Percentiles rank a stretch among this genome's conserved stretches.
Evolutionary conservation across 129 eudicot genomes (phyloP).

Genomic region (Solidago caesia): DNA sequence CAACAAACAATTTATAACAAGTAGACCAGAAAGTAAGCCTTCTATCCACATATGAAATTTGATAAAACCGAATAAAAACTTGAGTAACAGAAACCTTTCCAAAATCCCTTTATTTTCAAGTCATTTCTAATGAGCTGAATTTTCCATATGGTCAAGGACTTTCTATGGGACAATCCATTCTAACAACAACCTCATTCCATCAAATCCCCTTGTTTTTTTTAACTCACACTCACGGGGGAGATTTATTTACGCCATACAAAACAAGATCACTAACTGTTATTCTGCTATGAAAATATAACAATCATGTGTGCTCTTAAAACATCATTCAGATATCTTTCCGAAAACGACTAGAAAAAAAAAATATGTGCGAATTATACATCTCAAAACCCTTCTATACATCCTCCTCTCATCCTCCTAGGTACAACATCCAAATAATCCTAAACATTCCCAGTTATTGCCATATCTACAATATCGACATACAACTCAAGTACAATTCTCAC

Average conservation of each 20-base stretch:
- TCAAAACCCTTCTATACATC: neutral
- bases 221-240: neutral
- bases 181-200: neutral
- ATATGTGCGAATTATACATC: neutral
- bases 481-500: neutral
- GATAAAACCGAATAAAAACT: too few species aligned
- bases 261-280: neutral
- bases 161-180: neutral
- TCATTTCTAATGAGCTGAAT: neutral
- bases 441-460: neutral
- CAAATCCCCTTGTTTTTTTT: neutral
- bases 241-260: neutral
- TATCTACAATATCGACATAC: conserved; percentile 9
- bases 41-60: neutral
- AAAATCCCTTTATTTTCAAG: too few species aligned
- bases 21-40: neutral
- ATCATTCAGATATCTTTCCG: neutral
- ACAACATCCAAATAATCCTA: neutral
- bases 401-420: neutral
- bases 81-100: too few species aligned
- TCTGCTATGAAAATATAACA: conserved; percentile 2
- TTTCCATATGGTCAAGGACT: neutral
- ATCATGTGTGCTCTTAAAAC: conserved; percentile 7
- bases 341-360: neutral
- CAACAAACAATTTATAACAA: neutral